These are phyloP conservation scores for Solanum piurae DNA, from an alignment of 257 asterid genomes.

Conservation along the genomic window DNA sequence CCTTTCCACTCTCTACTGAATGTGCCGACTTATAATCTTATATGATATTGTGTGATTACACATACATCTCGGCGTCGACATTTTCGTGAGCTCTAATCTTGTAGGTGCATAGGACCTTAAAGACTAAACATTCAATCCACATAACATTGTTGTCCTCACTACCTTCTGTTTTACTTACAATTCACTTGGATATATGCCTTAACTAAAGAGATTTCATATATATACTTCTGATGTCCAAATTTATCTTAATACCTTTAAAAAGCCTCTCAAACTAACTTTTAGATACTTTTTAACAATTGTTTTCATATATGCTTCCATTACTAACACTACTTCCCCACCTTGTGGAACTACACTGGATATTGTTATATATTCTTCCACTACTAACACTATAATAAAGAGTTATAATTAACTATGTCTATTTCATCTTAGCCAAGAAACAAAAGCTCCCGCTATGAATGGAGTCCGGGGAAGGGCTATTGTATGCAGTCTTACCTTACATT, in stretches of 20 bases:
- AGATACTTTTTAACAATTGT: not conserved
- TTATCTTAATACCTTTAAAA: not conserved
- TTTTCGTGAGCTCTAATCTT: not conserved
- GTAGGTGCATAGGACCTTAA: not conserved
- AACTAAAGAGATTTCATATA: not conserved
- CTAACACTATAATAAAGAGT: not conserved
- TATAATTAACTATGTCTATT: not conserved
- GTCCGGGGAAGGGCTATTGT: not conserved
- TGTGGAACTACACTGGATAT: not conserved
- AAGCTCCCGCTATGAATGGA: not conserved
- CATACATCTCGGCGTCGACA: not conserved
- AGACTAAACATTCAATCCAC: not conserved
- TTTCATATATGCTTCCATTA: not conserved
- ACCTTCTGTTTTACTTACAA: too few relatives aligned
- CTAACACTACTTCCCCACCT: not conserved
- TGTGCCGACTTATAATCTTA: not conserved
- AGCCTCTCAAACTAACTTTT: not conserved
- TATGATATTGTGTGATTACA: not conserved
- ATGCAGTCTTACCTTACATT: not conserved
- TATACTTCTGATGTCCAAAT: not conserved
- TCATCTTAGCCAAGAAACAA: not conserved
- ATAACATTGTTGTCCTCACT: not conserved
- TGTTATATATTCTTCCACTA: not conserved
- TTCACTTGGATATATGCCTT: too few relatives aligned
- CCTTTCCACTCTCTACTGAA: not conserved